These are phyloP conservation scores for Aspergillus novoparasiticus DNA, from an alignment of 2,329 filamentous ascomycete genomes.

Conservation along the genomic window DNA sequence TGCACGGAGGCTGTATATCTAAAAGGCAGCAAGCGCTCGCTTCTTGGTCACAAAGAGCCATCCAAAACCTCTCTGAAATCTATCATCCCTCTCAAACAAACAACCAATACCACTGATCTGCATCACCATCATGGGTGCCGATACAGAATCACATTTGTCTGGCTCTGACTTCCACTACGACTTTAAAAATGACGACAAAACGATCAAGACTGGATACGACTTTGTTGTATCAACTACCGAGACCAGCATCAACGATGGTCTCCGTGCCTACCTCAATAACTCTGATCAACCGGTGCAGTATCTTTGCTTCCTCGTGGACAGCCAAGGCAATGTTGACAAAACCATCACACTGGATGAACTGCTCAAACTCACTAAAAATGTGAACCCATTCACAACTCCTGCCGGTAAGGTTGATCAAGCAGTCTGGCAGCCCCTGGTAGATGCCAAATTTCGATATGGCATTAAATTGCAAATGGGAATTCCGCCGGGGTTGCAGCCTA, in stretches of 20 bases:
- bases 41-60: too few species aligned
- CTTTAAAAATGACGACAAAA: too few species aligned
- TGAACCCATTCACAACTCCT: constrained; percentile 11
- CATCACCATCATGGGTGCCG: too few species aligned
- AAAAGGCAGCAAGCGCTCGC: too few species aligned
- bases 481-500: background rate
- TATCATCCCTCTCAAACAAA: too few species aligned
- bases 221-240: constrained; percentile 14
- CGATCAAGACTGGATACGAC: background rate
- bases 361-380: background rate
- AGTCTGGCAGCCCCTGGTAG: background rate
- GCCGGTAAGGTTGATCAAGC: background rate
- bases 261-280: background rate
- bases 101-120: too few species aligned
- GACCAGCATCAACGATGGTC: constrained; percentile 10
- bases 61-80: too few species aligned
- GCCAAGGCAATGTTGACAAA: background rate
- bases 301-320: constrained; percentile 9
- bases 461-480: constrained; percentile 10
- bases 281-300: background rate
- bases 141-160: too few species aligned
- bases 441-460: constrained; percentile 2
- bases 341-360: constrained; percentile 7
- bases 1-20: too few species aligned
- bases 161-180: too few species aligned